Conservation (phyloP, 768 basidiomycete species). For the Suillus occidentalis region DNA sequence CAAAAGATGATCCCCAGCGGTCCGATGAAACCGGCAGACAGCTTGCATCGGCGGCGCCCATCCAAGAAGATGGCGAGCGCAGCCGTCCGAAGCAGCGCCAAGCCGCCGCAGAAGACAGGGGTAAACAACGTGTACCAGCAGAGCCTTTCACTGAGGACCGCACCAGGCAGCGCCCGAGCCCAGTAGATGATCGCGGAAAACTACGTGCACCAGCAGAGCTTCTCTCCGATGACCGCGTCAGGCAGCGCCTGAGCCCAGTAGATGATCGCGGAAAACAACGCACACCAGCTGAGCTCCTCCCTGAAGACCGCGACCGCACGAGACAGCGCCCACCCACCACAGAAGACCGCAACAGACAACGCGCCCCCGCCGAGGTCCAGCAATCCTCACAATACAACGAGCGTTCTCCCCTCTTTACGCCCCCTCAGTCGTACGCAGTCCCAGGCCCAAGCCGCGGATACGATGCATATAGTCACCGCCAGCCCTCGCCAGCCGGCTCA, state of each 20-base stretch:
- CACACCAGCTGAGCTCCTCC: neutral
- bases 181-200: neutral
- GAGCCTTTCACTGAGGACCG: neutral
- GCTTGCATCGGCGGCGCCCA: neutral
- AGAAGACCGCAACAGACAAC: neutral
- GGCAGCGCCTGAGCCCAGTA: neutral
- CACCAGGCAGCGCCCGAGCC: neutral
- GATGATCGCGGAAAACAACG: conserved; percentile 1
- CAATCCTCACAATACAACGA: neutral
- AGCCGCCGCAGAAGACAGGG: neutral
- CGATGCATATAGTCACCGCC: neutral
- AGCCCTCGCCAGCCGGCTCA: neutral
- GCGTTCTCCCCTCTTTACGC: conserved; percentile 2
- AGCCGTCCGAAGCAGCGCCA: neutral
- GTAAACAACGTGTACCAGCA: neutral
- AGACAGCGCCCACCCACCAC: neutral
- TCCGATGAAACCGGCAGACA: neutral
- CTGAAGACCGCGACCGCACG: neutral
- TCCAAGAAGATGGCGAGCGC: neutral
- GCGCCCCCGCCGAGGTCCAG: neutral
- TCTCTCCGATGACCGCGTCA: neutral
- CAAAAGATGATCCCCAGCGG: neutral
- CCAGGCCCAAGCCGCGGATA: conserved; percentile 1
- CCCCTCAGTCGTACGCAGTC: neutral
- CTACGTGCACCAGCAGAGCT: neutral